phyloP scores from a whole-genome alignment of 139 green algal genomes.

The Gonium pectorale region DNA sequence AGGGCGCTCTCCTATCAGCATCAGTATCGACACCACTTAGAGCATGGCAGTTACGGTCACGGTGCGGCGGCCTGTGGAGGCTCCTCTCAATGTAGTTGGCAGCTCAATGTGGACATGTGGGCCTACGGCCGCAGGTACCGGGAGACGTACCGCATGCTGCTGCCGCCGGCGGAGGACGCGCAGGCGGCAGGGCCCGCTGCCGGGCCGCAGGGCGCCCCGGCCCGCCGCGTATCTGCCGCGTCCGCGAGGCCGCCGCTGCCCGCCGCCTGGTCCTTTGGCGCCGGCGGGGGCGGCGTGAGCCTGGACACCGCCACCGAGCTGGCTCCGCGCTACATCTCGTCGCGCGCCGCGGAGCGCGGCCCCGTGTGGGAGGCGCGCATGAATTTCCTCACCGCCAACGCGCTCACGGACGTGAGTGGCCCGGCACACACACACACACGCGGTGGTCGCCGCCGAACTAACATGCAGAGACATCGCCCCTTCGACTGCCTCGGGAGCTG shows the following conservation, averaged over 20 bases:
- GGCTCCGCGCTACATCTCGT: neutral
- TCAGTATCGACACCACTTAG: too few relatives aligned
- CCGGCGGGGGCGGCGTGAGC: neutral
- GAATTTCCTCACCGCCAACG: slow-evolving; percentile 12
- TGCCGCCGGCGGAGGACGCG: slow-evolving; percentile 7
- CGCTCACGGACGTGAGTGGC: too few relatives aligned
- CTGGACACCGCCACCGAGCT: neutral
- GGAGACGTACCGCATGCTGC: slow-evolving; percentile 24
- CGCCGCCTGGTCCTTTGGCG: neutral
- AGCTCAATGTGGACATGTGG: too few relatives aligned
- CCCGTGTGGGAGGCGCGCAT: slow-evolving; percentile 30
- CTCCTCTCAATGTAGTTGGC: too few relatives aligned
- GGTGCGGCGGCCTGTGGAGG: too few relatives aligned
- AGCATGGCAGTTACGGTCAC: too few relatives aligned
- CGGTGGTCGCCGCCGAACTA: too few relatives aligned
- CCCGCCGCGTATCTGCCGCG: neutral
- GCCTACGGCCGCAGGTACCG: slow-evolving; percentile 18
- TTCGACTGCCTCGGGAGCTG: too few relatives aligned
- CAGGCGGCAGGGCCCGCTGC: neutral
- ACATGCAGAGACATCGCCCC: too few relatives aligned
- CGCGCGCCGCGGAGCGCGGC: neutral
- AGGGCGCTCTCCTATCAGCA: too few relatives aligned
- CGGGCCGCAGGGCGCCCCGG: neutral
- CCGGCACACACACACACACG: too few relatives aligned
- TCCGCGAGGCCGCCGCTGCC: neutral